Evolutionary conservation across 441 rosid genomes (phyloP).

Genomic region (Aquilaria agallochum): DNA sequence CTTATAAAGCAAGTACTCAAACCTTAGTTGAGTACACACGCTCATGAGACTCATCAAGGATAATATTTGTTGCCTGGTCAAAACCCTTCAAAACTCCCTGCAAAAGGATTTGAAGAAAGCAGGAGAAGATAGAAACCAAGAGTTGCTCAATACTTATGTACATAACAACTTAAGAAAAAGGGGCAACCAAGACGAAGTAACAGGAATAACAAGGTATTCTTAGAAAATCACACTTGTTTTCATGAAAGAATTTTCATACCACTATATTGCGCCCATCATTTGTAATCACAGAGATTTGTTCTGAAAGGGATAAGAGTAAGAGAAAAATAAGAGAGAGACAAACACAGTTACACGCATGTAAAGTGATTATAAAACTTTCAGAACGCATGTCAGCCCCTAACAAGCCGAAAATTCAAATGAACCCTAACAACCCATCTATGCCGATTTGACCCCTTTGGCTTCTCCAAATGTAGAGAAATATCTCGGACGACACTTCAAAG

Average conservation of each 20-base stretch:
- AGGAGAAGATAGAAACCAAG: too few species aligned
- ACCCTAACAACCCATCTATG: too few species aligned
- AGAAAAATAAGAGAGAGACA: background rate
- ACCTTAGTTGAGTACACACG: constrained; percentile 96
- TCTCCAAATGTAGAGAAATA: too few species aligned
- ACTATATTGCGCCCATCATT: constrained; percentile 96
- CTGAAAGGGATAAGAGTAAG: constrained; percentile 30
- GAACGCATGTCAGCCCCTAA: too few species aligned
- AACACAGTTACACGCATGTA: background rate
- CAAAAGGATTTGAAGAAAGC: background rate
- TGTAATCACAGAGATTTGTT: constrained; percentile 72
- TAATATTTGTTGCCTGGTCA: constrained; percentile 95
- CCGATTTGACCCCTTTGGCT: too few species aligned
- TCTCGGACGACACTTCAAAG: too few species aligned
- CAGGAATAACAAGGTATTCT: too few species aligned
- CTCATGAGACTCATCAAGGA: constrained; percentile 97
- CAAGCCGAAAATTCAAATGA: too few species aligned
- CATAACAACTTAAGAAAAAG: too few species aligned
- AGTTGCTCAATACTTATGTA: too few species aligned
- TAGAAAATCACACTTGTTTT: too few species aligned
- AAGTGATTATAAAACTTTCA: background rate
- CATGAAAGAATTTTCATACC: constrained; percentile 26
- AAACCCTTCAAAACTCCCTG: constrained; percentile 90
- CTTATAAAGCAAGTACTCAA: background rate
- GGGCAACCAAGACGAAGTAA: too few species aligned